Base-by-base conservation (phyloP, 2,329 filamentous ascomycete genomes). In the Exutisphaerella laricina region DNA sequence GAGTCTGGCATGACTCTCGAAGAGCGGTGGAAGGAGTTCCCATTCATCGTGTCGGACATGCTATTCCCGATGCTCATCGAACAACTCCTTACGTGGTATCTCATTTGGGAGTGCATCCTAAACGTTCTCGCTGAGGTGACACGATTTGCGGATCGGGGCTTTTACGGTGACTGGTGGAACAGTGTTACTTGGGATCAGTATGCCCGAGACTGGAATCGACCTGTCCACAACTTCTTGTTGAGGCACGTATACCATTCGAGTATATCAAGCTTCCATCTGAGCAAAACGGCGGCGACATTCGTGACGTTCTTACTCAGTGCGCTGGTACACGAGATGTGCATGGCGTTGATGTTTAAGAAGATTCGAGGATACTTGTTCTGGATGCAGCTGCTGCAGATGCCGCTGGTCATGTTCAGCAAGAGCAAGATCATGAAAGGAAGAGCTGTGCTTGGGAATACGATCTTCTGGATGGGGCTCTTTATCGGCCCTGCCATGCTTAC, bases 331-430 rank as follows among this genome's bases (percentile, higher is more conserved):
- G 85, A 89, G 62, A 67, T 88, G 33, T 75, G 88, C 57, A 88
- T 88, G 85, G 84, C 82, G 70, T 85, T 84, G 53, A 71, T 89
- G 23, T 89, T 89, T 63, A 83, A 82, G 63, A 88, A 87, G 64
- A 71, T 88, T 7, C 70, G 84, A 28, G 84, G 84, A 0, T 88
- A 88, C 55, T 65, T 88, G 33, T 74, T 88, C 16, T 66, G 79
- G n/a, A 64, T 85, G 56, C 85, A 89, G 61, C 79, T 90, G 76
- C 73, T 73, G 50, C 85, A 90, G 64, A 63, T 89, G 32, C 85
- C 85, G 23, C 66, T 89, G 10, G 82, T 85, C 3, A 71, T 70
- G 22, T 59, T 89, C 33, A 84, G 80, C 54, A 73, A 81, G 49
- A 85, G 80, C 1, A 78, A 72, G 50, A 78, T 80, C 68, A 67